Evolutionary conservation across 2,329 filamentous ascomycete genomes (phyloP).

Genomic region (Acrocalymma vagum): DNA sequence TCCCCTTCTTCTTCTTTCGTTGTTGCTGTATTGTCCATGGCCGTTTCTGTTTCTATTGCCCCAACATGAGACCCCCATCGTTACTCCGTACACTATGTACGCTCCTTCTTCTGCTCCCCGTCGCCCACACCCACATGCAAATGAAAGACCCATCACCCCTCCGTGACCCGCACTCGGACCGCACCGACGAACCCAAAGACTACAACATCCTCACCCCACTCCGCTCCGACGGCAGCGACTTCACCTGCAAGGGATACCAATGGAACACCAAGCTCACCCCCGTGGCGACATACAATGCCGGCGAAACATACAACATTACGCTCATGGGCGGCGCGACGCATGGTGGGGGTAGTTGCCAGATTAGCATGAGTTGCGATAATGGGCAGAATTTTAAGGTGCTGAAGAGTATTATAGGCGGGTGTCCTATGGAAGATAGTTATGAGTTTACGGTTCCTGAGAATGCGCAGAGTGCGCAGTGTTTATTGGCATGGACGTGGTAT

Average conservation of each 20-base stretch:
- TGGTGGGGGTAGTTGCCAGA: constrained; percentile 78
- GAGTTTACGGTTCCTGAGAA: constrained; percentile 73
- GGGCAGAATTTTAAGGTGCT: constrained; percentile 75
- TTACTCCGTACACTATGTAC: constrained; percentile 27
- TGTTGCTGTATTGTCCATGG: no score
- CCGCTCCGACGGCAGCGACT: constrained; percentile 67
- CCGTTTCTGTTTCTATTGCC: no score
- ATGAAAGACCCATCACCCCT: constrained; percentile 64
- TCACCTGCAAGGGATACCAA: constrained; percentile 78
- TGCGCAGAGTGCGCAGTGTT: constrained; percentile 66
- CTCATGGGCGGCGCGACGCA: constrained; percentile 69
- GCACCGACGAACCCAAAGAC: constrained; percentile 61
- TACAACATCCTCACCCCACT: constrained; percentile 78
- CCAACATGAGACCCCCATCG: constrained; percentile 31
- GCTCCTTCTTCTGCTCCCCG: constrained; percentile 25
- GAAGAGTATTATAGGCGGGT: constrained; percentile 68
- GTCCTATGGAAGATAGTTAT: constrained; percentile 62
- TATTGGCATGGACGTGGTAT: constrained; percentile 72
- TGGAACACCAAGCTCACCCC: constrained; percentile 59
- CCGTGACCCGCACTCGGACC: constrained; percentile 56
- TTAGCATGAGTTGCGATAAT: constrained; percentile 76
- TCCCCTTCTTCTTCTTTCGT: constrained; percentile 10
- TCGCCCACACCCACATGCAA: constrained; percentile 59
- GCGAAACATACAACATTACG: constrained; percentile 69
- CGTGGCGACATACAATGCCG: constrained; percentile 69